Percentiles rank a stretch among this genome's conserved stretches.
Conservation (phyloP, 805 yeast species). For the Candida maesae region DNA sequence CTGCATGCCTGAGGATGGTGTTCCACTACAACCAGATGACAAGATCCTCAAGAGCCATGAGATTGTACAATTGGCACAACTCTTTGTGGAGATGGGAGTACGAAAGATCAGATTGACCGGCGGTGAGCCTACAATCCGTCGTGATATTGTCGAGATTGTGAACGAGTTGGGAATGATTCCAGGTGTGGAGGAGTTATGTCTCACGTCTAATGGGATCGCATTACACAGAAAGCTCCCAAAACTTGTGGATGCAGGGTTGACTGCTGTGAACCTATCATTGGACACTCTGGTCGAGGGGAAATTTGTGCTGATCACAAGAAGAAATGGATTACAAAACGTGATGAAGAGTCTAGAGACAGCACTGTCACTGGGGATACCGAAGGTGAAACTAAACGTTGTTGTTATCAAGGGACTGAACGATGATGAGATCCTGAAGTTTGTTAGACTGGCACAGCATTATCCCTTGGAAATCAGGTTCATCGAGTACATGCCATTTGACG, state of each 20-base stretch:
- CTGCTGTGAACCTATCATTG: slow-evolving; percentile 44
- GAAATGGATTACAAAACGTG: slow-evolving; percentile 46
- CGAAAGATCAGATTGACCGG: slow-evolving; percentile 49
- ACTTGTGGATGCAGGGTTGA: slow-evolving; percentile 40
- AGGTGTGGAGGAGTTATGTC: slow-evolving; percentile 46
- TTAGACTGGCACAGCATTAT: slow-evolving; percentile 34
- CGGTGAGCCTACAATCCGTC: slow-evolving; percentile 54
- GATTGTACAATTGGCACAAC: slow-evolving; percentile 37
- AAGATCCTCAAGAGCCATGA: slow-evolving; percentile 41
- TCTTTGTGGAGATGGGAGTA: slow-evolving; percentile 49
- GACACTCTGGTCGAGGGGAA: slow-evolving; percentile 52
- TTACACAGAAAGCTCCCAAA: slow-evolving; percentile 43
- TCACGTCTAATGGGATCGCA: slow-evolving; percentile 51
- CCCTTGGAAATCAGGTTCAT: slow-evolving; percentile 49
- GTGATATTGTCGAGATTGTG: slow-evolving; percentile 44
- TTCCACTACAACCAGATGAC: slow-evolving; percentile 41
- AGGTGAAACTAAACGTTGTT: slow-evolving; percentile 47
- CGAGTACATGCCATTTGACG: slow-evolving; percentile 58
- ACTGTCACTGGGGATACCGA: slow-evolving; percentile 39
- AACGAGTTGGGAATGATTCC: slow-evolving; percentile 32
- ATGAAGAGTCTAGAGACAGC: slow-evolving; percentile 42
- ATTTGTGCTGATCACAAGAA: slow-evolving; percentile 43
- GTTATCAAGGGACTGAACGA: slow-evolving; percentile 48
- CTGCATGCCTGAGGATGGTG: slow-evolving; percentile 58
- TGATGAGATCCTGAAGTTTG: slow-evolving; percentile 48